Percentiles rank a stretch among this genome's conserved stretches.
Conservation (phyloP, 2,329 filamentous ascomycete species). For the Bretziella fagacearum region DNA sequence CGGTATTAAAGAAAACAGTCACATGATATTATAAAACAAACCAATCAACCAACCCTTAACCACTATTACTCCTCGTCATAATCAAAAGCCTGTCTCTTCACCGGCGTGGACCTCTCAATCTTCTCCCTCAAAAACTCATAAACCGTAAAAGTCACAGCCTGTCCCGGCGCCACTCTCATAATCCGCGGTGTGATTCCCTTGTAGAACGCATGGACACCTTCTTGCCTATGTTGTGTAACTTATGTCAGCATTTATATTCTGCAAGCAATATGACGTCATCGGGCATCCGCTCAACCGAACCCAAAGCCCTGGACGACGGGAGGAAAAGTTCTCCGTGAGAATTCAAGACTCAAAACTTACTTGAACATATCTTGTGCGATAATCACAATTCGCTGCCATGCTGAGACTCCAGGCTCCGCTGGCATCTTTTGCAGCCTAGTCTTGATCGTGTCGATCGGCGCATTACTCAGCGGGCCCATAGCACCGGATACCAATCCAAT, state of each 20-base stretch:
- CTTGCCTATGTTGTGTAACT: constrained; percentile 44
- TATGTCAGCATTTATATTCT: constrained; percentile 10
- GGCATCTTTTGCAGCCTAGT: constrained; percentile 84
- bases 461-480: constrained; percentile 91
- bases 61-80: constrained; percentile 10
- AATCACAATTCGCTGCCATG: constrained; percentile 55
- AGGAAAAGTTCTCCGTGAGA: not conserved
- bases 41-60: not conserved
- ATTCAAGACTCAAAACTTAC: constrained; percentile 25
- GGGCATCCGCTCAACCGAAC: not conserved
- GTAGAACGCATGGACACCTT: constrained; percentile 90
- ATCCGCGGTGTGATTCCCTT: constrained; percentile 97
- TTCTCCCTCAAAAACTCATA: constrained; percentile 62
- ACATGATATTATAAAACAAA: not conserved
- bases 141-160: constrained; percentile 63
- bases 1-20: not conserved
- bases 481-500: constrained; percentile 86
- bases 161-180: constrained; percentile 92
- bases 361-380: constrained; percentile 79
- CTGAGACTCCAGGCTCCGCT: constrained; percentile 63
- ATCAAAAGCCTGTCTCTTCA: not conserved
- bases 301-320: not conserved
- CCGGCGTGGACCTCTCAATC: constrained; percentile 35
- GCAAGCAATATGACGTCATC: constrained; percentile 11
- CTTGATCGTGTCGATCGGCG: constrained; percentile 98